phyloP scores from a whole-genome alignment of 345 rosid genomes.

The Populus nigra region DNA sequence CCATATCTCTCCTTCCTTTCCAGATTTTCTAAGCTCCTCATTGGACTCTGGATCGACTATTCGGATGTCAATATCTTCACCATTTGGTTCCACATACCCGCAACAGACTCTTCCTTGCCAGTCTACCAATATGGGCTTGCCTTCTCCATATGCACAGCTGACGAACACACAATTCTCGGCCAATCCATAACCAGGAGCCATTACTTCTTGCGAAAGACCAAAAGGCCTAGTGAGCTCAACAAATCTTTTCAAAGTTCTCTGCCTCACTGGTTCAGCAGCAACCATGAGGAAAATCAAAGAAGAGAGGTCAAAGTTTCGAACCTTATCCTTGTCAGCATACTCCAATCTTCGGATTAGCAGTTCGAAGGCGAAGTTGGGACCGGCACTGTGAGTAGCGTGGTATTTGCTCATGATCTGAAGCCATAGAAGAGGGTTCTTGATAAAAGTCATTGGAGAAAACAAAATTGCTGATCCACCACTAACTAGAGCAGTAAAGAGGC shows the following conservation, averaged over 20 bases:
- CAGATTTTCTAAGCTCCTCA: slow-evolving; percentile 40
- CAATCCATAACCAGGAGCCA: slow-evolving; percentile 80
- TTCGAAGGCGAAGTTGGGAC: slow-evolving; percentile 69
- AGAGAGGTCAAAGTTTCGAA: slow-evolving; percentile 47
- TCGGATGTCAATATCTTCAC: slow-evolving; percentile 52
- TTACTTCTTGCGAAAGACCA: slow-evolving; percentile 56
- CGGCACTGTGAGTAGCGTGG: slow-evolving; percentile 63
- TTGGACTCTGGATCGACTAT: slow-evolving; percentile 46
- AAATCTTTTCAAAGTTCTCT: slow-evolving; percentile 50
- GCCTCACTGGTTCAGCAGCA: slow-evolving; percentile 75
- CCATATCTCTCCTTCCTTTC: slow-evolving; percentile 71
- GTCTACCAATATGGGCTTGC: slow-evolving; percentile 53
- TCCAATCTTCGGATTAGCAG: slow-evolving; percentile 55
- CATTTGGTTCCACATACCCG: slow-evolving; percentile 41
- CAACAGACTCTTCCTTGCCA: slow-evolving; percentile 72
- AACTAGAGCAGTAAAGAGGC: slow-evolving; percentile 60
- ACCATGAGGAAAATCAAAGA: slow-evolving; percentile 66
- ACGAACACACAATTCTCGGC: slow-evolving; percentile 77
- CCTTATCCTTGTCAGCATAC: slow-evolving; percentile 35
- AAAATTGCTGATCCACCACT: slow-evolving; percentile 58
- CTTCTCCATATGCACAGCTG: slow-evolving; percentile 60
- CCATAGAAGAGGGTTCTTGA: slow-evolving; percentile 65
- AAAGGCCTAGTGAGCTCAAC: slow-evolving; percentile 51
- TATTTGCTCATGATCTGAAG: slow-evolving; percentile 54
- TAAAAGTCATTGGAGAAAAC: slow-evolving; percentile 60